These are phyloP conservation scores for Podospora tetraspora DNA, from an alignment of 495 filamentous ascomycete species.

Conservation along the genomic window DNA sequence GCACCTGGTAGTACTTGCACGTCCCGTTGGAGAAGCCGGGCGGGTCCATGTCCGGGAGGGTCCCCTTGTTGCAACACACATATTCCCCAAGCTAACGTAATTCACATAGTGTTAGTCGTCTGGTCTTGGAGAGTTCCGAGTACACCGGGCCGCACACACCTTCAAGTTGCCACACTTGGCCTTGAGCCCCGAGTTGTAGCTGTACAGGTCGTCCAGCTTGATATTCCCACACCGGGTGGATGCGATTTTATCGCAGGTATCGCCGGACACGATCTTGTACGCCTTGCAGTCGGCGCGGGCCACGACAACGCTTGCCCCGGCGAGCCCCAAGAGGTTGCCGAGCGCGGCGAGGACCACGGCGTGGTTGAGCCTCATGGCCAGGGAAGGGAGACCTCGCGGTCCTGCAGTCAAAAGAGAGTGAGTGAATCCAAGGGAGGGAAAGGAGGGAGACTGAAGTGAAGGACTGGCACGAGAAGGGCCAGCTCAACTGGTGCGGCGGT, in stretches of 20 bases:
- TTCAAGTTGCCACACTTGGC: slow-evolving; percentile 9
- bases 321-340: neutral
- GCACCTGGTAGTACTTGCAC: slow-evolving; percentile 21
- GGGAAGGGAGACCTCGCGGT: neutral
- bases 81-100: neutral
- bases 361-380: neutral
- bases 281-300: slow-evolving; percentile 9
- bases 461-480: neutral
- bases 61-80: slow-evolving; percentile 41
- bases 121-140: too few relatives aligned
- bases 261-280: slow-evolving; percentile 8
- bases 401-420: neutral
- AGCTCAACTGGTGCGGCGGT: neutral
- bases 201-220: slow-evolving; percentile 8
- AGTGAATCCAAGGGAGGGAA: neutral
- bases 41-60: slow-evolving; percentile 17
- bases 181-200: slow-evolving; percentile 9
- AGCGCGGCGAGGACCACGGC: neutral
- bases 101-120: neutral
- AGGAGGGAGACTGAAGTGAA: neutral
- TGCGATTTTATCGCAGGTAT: slow-evolving; percentile 1
- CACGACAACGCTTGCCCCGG: neutral
- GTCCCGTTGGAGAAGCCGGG: slow-evolving; percentile 24
- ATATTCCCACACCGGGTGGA: neutral
- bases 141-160: neutral